A percentile compares a stretch with the other conserved stretches of the same genome.
Evolutionary conservation across 2,329 filamentous ascomycete species (phyloP).

Genomic region (Aspergillus thermomutatus): DNA sequence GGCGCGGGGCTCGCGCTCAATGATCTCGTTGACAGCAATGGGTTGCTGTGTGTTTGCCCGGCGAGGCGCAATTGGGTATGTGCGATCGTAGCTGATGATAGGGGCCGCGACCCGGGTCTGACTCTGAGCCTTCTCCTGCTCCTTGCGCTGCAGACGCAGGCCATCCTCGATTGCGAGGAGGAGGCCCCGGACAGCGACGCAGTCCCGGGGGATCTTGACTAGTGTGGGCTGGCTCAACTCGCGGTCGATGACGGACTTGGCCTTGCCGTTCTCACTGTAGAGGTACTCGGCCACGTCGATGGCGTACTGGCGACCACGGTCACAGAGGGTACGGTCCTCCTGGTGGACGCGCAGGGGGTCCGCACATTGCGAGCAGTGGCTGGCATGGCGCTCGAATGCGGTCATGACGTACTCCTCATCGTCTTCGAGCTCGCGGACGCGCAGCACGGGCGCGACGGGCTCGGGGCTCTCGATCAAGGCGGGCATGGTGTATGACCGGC

Average conservation of each 20-base stretch:
- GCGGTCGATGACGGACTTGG: constrained; percentile 43
- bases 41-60: constrained; percentile 16
- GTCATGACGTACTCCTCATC: constrained; percentile 37
- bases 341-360: constrained; percentile 24
- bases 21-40: constrained; percentile 21
- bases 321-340: constrained; percentile 29
- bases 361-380: constrained; percentile 33
- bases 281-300: constrained; percentile 35
- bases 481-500: constrained; percentile 31
- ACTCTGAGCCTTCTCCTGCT: constrained; percentile 2
- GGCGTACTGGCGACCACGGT: constrained; percentile 33
- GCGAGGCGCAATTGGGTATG: constrained; percentile 29
- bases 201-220: constrained; percentile 42
- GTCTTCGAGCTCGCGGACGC: constrained; percentile 28
- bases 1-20: constrained; percentile 25
- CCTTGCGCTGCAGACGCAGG: constrained; percentile 25
- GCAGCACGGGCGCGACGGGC: constrained; percentile 23
- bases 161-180: constrained; percentile 44
- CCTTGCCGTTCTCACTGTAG: constrained; percentile 34
- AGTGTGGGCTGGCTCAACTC: constrained; percentile 35
- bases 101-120: constrained; percentile 10
- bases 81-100: constrained; percentile 32
- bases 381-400: constrained; percentile 35
- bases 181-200: constrained; percentile 33
- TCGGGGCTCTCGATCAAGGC: constrained; percentile 23